Evolutionary conservation across 1,139 yeast genomes (phyloP), one percentile per base, ranked within the genome.

Genomic region (Magnusiomyces sp.): DNA sequence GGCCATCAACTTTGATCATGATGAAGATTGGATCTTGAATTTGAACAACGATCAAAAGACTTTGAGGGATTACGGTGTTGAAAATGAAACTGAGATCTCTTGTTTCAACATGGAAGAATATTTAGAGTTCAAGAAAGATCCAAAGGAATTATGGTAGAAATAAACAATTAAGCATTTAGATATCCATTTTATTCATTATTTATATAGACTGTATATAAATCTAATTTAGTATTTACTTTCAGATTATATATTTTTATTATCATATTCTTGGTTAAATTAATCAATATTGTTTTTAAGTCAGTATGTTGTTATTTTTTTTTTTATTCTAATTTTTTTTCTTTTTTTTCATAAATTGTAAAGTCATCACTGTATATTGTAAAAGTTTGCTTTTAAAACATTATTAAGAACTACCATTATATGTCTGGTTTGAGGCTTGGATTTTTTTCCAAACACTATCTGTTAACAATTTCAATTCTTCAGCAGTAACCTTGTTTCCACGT

Each of bases 21-120:
- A 85, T 60, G 80, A 77, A 4, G 81, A 77, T 52, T 84, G 94
- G 90, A 72, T 85, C 2, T 67, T 92, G 54, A 33, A 55, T 58
- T 58, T 57, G 29, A 31, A 73, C 10, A 58, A 60, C 1, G 72
- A 73, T 36, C 65, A 65, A 2, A 74, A 71, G 59, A 67, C 73
- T 3, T 72, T 89, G 49, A 70, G 71, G 61, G 81, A 81, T n/a
- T 80, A 79, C 59, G 95, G 87, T 2, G 72, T 87, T 53, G 69
- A 83, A 55, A 89, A 92, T 66, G 99, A 92, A 68, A 88, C 97
- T 1, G 99, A 92, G 63, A 68, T 92, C 46, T 86, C 96, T 43
- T 63, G 86, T 27, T 92, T 81, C 70, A 86, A 85, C 55, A 67
- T 71, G 62, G 74, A 67, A 3, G 92, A 77, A 44, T 92, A 90